Evolutionary conservation across 1,284 basidiomycete species (phyloP), one percentile per base, ranked within the genome.

Genomic region (Neonothopanus nambi): DNA sequence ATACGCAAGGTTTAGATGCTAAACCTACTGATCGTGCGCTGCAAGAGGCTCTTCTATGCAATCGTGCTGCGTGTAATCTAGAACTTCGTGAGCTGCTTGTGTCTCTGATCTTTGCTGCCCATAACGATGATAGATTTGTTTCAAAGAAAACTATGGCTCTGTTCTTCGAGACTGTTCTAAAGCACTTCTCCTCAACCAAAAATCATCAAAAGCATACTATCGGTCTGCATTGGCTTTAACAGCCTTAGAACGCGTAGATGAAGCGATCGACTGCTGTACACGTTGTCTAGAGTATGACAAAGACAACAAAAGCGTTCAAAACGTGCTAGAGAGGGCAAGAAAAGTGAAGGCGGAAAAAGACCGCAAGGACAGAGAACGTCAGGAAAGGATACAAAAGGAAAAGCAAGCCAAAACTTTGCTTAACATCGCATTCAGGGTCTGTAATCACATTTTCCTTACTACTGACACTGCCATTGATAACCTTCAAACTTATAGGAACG

Each of bases 61-160:
- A 99, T 70, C 82, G 95, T 37, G 94, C 96, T 1, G 95, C 94
- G 3, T 95, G 91, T 59, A 95, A 98, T 66, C 76, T 98, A 7
- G 92, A 94, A 65, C 79, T 97, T 28, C 75, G 93, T 92, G 61
- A 68, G 84, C 68, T 26, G 39, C 43, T 41, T 58, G 17, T 47
- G 40, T 40, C 17, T 39, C 26, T 21, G 61, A 21, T 30, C 23
- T 15, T 17, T 23, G 3, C 21, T 42, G n/a, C n/a, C n/a, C 18
- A 12, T 44, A 20, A 56, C 21, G 18, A 18, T 41, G n/a, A 7
- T 38, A 17, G 17, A 30, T n/a, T 47, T 39, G 24, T 18, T 39
- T 49, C 12, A 35, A 45, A 92, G 93, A 91, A 68, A 98, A 98
- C 68, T 92, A 89, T 63, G 89, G 93, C 3, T 80, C 81, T 17